Evolutionary conservation across 306 rosid genomes (phyloP).

Genomic region (Quercus ilex): DNA sequence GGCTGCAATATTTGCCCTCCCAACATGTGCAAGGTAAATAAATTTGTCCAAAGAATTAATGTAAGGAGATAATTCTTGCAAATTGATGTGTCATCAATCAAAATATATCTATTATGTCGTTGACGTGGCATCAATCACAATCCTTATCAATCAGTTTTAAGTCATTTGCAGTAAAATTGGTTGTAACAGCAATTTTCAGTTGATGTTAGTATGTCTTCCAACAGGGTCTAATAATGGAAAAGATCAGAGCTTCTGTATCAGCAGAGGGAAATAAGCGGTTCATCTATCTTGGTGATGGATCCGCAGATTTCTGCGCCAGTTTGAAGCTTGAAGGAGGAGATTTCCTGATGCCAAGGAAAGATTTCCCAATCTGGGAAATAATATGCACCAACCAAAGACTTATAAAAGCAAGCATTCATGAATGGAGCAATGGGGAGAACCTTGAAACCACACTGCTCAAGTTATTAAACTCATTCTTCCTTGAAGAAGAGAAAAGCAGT

Average conservation of each 20-base stretch:
- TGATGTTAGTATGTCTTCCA: not conserved
- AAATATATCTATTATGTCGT: too few species aligned
- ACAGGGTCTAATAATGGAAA: slow-evolving; percentile 51
- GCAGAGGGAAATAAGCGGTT: slow-evolving; percentile 36
- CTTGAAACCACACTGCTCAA: not conserved
- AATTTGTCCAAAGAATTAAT: not conserved
- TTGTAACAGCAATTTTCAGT: not conserved
- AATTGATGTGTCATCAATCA: too few species aligned
- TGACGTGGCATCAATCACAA: too few species aligned
- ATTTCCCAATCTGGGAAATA: slow-evolving; percentile 44
- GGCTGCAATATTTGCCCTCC: slow-evolving; percentile 66
- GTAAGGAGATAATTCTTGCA: too few species aligned
- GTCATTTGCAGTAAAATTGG: not conserved
- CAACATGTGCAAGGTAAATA: slow-evolving; percentile 68
- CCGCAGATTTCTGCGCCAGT: slow-evolving; percentile 61
- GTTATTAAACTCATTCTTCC: not conserved
- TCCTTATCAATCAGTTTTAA: too few species aligned
- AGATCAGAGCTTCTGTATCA: slow-evolving; percentile 31
- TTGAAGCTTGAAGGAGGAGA: slow-evolving; percentile 57
- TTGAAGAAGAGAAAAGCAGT: not conserved
- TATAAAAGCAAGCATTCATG: slow-evolving; percentile 49
- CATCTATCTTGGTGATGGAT: slow-evolving; percentile 68
- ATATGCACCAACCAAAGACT: slow-evolving; percentile 37
- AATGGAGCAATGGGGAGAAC: slow-evolving; percentile 36
- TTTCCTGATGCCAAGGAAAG: slow-evolving; percentile 51